A percentile compares a stretch with the other conserved stretches of the same genome.
These are phyloP conservation scores for Phytophthora cactorum DNA, from an alignment of 352 stramenopile genomes.

Conservation along the genomic window DNA sequence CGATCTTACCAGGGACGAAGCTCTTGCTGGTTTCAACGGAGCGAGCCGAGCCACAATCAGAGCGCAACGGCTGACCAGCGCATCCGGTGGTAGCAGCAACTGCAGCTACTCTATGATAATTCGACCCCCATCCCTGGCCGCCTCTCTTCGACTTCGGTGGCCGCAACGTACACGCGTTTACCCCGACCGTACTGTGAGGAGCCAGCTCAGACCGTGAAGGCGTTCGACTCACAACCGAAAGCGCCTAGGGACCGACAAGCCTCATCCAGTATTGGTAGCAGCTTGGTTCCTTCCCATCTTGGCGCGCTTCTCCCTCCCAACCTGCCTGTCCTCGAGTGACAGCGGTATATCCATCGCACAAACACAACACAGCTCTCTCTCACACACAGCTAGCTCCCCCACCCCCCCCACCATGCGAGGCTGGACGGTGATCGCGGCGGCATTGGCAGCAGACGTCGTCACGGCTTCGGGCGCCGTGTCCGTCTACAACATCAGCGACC, in stretches of 20 bases:
- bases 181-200: background rate
- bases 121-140: conserved; percentile 3
- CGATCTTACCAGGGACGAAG: background rate
- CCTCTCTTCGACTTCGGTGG: conserved; percentile 9
- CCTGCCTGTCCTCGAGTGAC: conserved; percentile 14
- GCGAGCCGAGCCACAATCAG: conserved; percentile 3
- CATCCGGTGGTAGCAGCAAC: conserved; percentile 8
- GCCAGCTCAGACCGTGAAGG: conserved; percentile 23
- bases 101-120: conserved; percentile 13
- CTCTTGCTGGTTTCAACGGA: conserved; percentile 2
- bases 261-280: conserved; percentile 1
- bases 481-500: conserved; percentile 65
- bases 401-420: conserved; percentile 16
- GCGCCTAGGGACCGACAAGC: conserved; percentile 2
- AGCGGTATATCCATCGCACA: conserved; percentile 14
- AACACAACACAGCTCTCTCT: conserved; percentile 9
- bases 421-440: conserved; percentile 14
- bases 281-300: conserved; percentile 16
- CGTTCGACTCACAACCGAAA: conserved; percentile 23
- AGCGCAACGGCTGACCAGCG: background rate
- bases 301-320: background rate
- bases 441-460: conserved; percentile 13
- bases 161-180: background rate
- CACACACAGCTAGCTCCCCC: background rate
- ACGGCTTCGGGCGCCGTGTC: conserved; percentile 40